Base-by-base conservation (phyloP, 164 flowering plant genomes). In the Malania oleifera region DNA sequence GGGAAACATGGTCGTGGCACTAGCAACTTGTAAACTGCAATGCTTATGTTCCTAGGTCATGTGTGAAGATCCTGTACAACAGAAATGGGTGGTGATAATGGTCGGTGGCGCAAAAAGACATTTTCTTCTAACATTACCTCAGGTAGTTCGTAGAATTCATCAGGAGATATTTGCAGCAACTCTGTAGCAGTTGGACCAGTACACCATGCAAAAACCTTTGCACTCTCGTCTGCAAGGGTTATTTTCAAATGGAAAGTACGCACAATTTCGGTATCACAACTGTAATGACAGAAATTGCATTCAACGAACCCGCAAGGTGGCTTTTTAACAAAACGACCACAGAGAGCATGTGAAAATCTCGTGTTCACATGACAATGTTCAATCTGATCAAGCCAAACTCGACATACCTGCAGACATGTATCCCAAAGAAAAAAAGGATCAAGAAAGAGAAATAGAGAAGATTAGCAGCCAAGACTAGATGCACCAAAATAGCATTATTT, bases 121-220 rank as follows among this genome's bases (percentile, higher is more conserved):
- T n/a, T n/a, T n/a, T n/a, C n/a, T 49, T 12, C n/a, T 25, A 5
- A 9, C 14, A 38, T 55, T 83, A 90, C 99, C 96, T 87, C 95
- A 24, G 87, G 80, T 26, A 93, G 71, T 38, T 75, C 84, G 66
- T 53, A 71, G 64, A 88, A 93, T 60, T 93, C 99, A 60, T 80
- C 84, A 0, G 97, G 86, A 64, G 95, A 84, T 73, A 90, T 88
- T 58, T 93, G 99, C 65, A 93, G 80, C 72, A 88, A 69, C 67
- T 90, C 97, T 1, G 77, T 58, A 28, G 97, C 97, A 58, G 95
- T 80, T 57, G 82, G 85, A 64, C 96, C 91, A 1, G 77, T 70
- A 66, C 95, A 87, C 90, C 91, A 88, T 26, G 91, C 92, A 56
- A 74, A 80, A 53, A 86, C 59, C 70, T 88, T 83, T 15, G 70